These are phyloP conservation scores for Colletotrichum euphorbiae DNA, from an alignment of 2,329 filamentous ascomycete genomes.

Conservation along the genomic window DNA sequence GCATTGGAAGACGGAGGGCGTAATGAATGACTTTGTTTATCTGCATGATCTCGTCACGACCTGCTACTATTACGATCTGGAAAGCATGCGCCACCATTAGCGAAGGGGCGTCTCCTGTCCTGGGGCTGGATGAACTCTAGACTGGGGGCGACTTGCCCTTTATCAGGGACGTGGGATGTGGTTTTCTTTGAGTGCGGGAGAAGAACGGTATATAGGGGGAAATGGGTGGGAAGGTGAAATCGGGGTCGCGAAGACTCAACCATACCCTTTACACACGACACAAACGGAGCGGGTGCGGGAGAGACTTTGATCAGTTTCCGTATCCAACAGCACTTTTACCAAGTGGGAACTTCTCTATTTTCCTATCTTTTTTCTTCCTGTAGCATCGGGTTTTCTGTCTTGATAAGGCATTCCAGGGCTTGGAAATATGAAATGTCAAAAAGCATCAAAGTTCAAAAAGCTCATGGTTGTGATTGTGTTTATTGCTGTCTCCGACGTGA, in stretches of 20 bases:
- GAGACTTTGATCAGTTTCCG: slow-evolving; percentile 31
- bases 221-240: slow-evolving; percentile 8
- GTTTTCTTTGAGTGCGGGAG: slow-evolving; percentile 14
- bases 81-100: slow-evolving; percentile 40
- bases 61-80: slow-evolving; percentile 41
- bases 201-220: slow-evolving; percentile 33
- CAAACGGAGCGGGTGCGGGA: slow-evolving; percentile 36
- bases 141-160: slow-evolving; percentile 28
- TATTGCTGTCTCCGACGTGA: not conserved
- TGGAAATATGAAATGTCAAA: slow-evolving; percentile 47
- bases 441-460: slow-evolving; percentile 42
- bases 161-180: slow-evolving; percentile 24
- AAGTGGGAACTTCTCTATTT: slow-evolving; percentile 38
- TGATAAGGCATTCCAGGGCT: slow-evolving; percentile 46
- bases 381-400: slow-evolving; percentile 45
- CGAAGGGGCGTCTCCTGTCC: slow-evolving; percentile 39
- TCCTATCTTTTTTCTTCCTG: slow-evolving; percentile 41
- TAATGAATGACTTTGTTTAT: slow-evolving; percentile 42
- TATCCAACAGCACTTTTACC: slow-evolving; percentile 40
- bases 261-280: slow-evolving; percentile 38
- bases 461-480: not conserved
- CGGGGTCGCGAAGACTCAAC: slow-evolving; percentile 32
- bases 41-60: slow-evolving; percentile 51
- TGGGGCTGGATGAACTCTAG: slow-evolving; percentile 39
- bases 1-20: slow-evolving; percentile 36